These are phyloP conservation scores for Elsinoe arachidis DNA, from an alignment of 2,329 filamentous ascomycete genomes.

Conservation along the genomic window DNA sequence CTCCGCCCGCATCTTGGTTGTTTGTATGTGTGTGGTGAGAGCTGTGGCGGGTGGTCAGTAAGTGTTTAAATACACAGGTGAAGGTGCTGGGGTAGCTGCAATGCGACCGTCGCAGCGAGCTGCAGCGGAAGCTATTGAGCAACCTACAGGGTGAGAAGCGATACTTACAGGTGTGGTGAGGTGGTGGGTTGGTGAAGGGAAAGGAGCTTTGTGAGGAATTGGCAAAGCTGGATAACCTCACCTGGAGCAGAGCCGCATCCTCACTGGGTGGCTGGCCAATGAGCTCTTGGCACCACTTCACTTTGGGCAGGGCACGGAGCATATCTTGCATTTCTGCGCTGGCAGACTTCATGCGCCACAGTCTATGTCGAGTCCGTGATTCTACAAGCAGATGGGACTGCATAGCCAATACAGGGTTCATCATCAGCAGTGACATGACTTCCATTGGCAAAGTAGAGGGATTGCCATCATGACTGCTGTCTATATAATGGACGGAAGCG, in stretches of 20 bases:
- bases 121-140: background rate
- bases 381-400: too few species aligned
- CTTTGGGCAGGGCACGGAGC: background rate
- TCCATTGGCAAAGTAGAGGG: too few species aligned
- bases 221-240: constrained; percentile 5
- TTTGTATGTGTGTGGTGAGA: background rate
- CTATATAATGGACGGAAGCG: background rate
- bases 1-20: background rate
- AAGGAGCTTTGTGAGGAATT: background rate
- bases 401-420: background rate
- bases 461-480: background rate
- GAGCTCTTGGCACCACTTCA: background rate
- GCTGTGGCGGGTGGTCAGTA: background rate
- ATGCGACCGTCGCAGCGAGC: background rate
- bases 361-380: too few species aligned
- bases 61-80: background rate
- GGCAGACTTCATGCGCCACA: background rate
- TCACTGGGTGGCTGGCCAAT: background rate
- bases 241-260: background rate
- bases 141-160: background rate
- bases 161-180: background rate
- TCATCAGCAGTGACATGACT: background rate
- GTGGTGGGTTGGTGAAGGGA: background rate
- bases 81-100: background rate
- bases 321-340: background rate